Percentiles rank a stretch among this genome's conserved stretches.
Conservation (phyloP, 805 yeast genomes). For the Ogataea chonburiensis region DNA sequence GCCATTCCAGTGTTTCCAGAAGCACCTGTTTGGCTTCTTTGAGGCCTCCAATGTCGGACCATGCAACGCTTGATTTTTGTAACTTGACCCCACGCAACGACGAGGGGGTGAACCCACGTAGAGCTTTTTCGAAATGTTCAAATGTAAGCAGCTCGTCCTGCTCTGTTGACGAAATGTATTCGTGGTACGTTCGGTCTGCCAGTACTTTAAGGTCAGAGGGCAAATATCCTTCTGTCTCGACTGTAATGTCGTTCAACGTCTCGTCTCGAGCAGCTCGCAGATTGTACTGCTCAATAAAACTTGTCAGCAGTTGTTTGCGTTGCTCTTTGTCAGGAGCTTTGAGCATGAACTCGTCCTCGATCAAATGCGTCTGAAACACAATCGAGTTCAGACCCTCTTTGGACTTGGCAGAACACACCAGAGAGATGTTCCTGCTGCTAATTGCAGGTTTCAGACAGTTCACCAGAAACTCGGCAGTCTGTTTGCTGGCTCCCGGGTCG, state of each 20-base stretch:
- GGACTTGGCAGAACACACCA: conserved; percentile 62
- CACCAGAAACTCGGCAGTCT: conserved; percentile 60
- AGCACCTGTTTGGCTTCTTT: conserved; percentile 69
- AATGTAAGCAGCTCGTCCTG: conserved; percentile 21
- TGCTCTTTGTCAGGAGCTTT: conserved; percentile 65
- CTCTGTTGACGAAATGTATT: conserved; percentile 29
- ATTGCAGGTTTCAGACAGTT: conserved; percentile 43
- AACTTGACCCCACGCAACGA: conserved; percentile 83
- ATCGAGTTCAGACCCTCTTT: conserved; percentile 62
- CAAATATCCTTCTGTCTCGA: conserved; percentile 85
- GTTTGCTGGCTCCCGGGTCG: conserved; percentile 61
- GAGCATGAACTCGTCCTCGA: conserved; percentile 61
- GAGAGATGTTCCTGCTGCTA: conserved; percentile 48
- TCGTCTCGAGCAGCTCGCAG: conserved; percentile 40
- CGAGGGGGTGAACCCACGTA: conserved; percentile 74
- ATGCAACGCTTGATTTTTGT: conserved; percentile 69
- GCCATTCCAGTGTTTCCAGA: conserved; percentile 94
- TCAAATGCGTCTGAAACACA: conserved; percentile 64
- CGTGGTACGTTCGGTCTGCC: conserved; percentile 66
- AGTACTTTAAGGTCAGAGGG: conserved; percentile 78
- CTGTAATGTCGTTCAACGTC: conserved; percentile 50
- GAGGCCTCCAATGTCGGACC: conserved; percentile 92
- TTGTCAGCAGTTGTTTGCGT: conserved; percentile 39
- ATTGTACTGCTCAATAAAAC: conserved; percentile 23
- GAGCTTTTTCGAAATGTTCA: conserved; percentile 50